Conservation (phyloP, 495 filamentous ascomycete genomes). For the Aspergillus saccharolyticus region DNA sequence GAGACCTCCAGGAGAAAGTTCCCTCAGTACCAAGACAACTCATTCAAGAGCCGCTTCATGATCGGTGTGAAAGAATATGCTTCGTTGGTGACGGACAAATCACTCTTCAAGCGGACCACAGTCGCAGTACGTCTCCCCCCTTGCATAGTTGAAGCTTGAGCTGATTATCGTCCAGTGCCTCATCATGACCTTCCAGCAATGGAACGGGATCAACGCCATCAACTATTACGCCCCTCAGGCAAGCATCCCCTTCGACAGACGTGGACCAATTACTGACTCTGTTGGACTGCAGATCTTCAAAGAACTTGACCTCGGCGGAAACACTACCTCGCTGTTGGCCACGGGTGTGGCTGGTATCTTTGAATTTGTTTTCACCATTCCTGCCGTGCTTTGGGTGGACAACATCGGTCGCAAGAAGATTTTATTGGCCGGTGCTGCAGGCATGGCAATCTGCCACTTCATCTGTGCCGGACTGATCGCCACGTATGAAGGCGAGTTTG, state of each 20-base stretch:
- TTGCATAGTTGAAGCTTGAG: background rate
- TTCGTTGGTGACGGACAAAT: conserved; percentile 31
- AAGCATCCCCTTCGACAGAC: too few relatives aligned
- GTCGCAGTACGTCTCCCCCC: conserved; percentile 26
- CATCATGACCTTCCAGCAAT: conserved; percentile 55
- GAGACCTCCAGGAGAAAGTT: conserved; percentile 62
- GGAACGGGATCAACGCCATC: conserved; percentile 57
- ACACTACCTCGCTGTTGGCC: conserved; percentile 61
- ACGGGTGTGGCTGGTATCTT: conserved; percentile 72
- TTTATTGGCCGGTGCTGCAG: conserved; percentile 66
- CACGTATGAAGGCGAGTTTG: conserved; percentile 28
- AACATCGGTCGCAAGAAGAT: conserved; percentile 67
- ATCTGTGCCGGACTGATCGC: conserved; percentile 42
- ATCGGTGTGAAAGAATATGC: conserved; percentile 28
- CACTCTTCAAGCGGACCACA: conserved; percentile 33
- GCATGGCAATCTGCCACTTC: conserved; percentile 60
- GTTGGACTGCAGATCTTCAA: conserved; percentile 23
- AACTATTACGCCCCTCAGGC: conserved; percentile 53
- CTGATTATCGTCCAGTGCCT: conserved; percentile 1
- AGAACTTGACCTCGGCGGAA: conserved; percentile 31
- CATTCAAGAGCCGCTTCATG: conserved; percentile 41
- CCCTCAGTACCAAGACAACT: conserved; percentile 38
- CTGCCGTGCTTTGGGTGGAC: conserved; percentile 71
- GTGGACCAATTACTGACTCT: too few relatives aligned
- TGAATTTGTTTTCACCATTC: conserved; percentile 65